Evolutionary conservation across 768 basidiomycete species (phyloP), one percentile per base, ranked within the genome.

Genomic region (Austroboletus eburneus): DNA sequence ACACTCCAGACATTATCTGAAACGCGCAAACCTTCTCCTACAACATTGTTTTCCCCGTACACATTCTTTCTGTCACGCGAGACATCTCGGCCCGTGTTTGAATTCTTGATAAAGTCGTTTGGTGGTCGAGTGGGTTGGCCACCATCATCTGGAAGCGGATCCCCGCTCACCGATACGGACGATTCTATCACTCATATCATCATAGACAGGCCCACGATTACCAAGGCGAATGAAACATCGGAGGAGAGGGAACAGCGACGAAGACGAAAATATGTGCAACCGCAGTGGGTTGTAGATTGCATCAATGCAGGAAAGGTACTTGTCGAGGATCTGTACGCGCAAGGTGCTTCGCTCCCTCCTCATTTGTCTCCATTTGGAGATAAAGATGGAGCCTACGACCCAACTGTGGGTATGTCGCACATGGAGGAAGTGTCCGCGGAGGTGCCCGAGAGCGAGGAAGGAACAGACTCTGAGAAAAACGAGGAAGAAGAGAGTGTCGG

Each of bases 271-370:
- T 91, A 87, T 65, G 78, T 98, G 16, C 96, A 98, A 66, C 96
- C 96, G 10, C 95, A 98, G 66, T 98, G 96, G 96, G 78, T 96
- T 25, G 90, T 91, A 29, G 96, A 99, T 64, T 96, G 89, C 65
- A 83, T 96, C 63, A 99, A 99, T 64, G 78, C 81, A 8, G 83
- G 85, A 9, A 88, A 79, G 64, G 77, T 95, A 48, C 75, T 97
- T 23, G 76, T 91, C 1, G 89, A 93, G 57, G 93, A 88, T 50
- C 75, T 77, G 22, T 98, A 98, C 62, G 76, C 73, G 20, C 93
- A 92, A 59, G 96, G 93, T 3, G 79, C 80, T 53, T 78, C 79
- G 2, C 78, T 97, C 25, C 96, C 96, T 3, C 93, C 96, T 22
- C 96, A 99, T 71, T 66, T 99, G 43, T 94, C 91, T 67, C 96